phyloP scores from a whole-genome alignment of 208 protist species.

The Porcisia deanei region DNA sequence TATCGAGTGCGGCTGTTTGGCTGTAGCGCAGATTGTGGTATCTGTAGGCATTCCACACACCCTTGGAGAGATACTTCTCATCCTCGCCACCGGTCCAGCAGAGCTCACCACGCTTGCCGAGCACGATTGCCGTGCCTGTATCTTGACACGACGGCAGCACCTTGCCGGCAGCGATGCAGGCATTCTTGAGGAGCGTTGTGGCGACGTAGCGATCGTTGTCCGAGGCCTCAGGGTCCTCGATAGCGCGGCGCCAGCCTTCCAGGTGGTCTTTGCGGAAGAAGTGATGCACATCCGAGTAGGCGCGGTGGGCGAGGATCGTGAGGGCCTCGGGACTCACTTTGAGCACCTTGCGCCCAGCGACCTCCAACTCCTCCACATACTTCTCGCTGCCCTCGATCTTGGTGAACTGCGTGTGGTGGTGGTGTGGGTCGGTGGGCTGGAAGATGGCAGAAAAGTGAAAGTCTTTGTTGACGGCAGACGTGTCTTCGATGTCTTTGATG shows the following conservation, averaged over 20 bases:
- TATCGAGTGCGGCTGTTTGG: slow-evolving; percentile 94
- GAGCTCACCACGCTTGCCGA: slow-evolving; percentile 96
- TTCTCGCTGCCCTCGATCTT: slow-evolving; percentile 78
- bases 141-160: slow-evolving; percentile 96
- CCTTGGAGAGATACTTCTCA: slow-evolving; percentile 93
- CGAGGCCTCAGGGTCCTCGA: slow-evolving; percentile 95
- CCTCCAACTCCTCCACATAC: slow-evolving; percentile 80
- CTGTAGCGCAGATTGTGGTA: slow-evolving; percentile 96
- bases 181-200: slow-evolving; percentile 96
- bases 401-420: slow-evolving; percentile 85
- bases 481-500: slow-evolving; percentile 80
- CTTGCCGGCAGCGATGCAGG: slow-evolving; percentile 91
- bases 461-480: slow-evolving; percentile 35
- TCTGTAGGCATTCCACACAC: slow-evolving; percentile 96
- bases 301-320: slow-evolving; percentile 79
- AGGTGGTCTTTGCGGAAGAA: slow-evolving; percentile 96
- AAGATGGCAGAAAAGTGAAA: slow-evolving; percentile 89
- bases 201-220: slow-evolving; percentile 97
- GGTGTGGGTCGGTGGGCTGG: slow-evolving; percentile 76
- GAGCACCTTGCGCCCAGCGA: slow-evolving; percentile 74
- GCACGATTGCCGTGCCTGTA: slow-evolving; percentile 97
- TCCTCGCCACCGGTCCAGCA: slow-evolving; percentile 97
- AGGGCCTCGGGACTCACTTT: slow-evolving; percentile 93
- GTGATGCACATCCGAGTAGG: slow-evolving; percentile 95
- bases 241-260: slow-evolving; percentile 92